These are phyloP conservation scores for Zygoascus sp. DNA, from an alignment of 1,139 yeast genomes.

Conservation along the genomic window DNA sequence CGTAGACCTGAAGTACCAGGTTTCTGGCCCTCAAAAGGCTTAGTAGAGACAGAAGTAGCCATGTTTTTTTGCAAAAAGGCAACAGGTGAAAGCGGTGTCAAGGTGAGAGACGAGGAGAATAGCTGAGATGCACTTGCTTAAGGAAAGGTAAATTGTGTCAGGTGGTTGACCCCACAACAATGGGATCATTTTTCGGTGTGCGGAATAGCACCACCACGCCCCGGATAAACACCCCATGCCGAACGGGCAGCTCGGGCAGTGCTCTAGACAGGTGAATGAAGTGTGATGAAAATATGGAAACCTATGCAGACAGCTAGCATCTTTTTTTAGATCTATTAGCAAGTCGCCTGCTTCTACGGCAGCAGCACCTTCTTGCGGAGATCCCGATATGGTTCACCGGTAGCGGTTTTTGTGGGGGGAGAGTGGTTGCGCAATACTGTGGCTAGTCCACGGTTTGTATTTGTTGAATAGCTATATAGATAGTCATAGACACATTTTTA, in stretches of 20 bases:
- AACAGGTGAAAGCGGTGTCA: not conserved
- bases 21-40: slow-evolving; percentile 82
- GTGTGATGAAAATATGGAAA: too few species aligned
- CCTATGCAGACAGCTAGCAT: too few species aligned
- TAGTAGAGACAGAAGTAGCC: slow-evolving; percentile 51
- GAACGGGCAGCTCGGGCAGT: too few species aligned
- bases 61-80: slow-evolving; percentile 2
- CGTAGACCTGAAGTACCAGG: slow-evolving; percentile 98
- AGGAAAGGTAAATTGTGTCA: not conserved
- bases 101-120: not conserved
- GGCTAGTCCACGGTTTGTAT: not conserved
- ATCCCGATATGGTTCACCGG: too few species aligned
- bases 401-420: too few species aligned
- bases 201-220: too few species aligned
- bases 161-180: slow-evolving; percentile 1
- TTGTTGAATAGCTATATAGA: slow-evolving; percentile 1
- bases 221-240: too few species aligned
- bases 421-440: too few species aligned
- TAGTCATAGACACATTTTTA: not conserved
- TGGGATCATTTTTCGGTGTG: not conserved
- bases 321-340: too few species aligned
- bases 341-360: too few species aligned
- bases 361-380: too few species aligned
- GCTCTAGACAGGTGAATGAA: too few species aligned
- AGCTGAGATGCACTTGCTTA: not conserved